Percentiles rank a stretch among this genome's conserved stretches.
These are phyloP conservation scores for Serendipita indica DNA, from an alignment of 768 basidiomycete genomes.

Conservation along the genomic window DNA sequence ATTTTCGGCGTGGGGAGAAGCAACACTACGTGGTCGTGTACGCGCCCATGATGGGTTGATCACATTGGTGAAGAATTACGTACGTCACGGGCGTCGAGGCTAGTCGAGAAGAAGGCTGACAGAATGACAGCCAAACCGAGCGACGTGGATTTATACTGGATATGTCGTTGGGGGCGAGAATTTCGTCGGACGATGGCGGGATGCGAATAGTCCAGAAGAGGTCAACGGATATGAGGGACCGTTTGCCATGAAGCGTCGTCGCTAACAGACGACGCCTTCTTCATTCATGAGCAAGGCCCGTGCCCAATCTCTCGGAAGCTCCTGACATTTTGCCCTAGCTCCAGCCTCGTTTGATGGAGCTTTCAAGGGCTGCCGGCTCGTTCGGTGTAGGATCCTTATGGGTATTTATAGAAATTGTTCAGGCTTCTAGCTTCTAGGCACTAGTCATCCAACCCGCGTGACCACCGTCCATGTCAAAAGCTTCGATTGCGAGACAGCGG, in stretches of 20 bases:
- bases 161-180: constrained; percentile 50
- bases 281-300: too few species aligned
- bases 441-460: too few species aligned
- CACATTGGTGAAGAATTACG: not conserved
- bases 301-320: too few species aligned
- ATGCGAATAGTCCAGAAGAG: constrained; percentile 30
- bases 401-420: too few species aligned
- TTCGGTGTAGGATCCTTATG: too few species aligned
- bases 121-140: not conserved
- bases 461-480: too few species aligned
- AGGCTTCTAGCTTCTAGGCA: too few species aligned
- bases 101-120: not conserved
- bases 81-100: not conserved
- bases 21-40: not conserved
- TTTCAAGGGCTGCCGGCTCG: too few species aligned
- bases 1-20: not conserved
- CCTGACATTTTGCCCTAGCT: too few species aligned
- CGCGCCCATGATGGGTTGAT: not conserved
- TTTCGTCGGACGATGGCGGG: constrained; percentile 56
- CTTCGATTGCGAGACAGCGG: too few species aligned
- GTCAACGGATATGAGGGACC: constrained; percentile 47
- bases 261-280: too few species aligned
- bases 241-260: constrained; percentile 30
- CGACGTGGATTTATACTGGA: constrained; percentile 47
- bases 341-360: too few species aligned